Evolutionary conservation across 768 basidiomycete genomes (phyloP), one percentile per base, ranked within the genome.

Genomic region (Lyophyllum atratum): DNA sequence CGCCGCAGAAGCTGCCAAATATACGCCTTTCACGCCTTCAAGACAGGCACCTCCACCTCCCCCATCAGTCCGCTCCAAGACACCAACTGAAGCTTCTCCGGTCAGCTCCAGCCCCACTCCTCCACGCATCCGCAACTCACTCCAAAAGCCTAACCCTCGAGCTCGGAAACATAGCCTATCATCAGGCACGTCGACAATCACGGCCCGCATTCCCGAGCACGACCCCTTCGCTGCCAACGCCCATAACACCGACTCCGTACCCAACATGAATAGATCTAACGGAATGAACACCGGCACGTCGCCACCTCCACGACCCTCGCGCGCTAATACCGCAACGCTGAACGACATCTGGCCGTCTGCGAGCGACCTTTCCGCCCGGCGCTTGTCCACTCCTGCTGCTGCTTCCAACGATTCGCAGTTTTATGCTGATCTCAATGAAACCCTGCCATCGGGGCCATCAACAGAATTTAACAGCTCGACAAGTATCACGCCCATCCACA

Each of bases 291-390:
- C 77, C 59, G 69, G 74, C 46, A 66, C 80, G 2, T 73, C 84
- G 0, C 85, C 90, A 1, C 92, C 92, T 9, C 86, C 88, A 1
- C 83, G 92, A 43, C 92, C 92, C 0, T 92, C 90, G 45, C 83
- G 92, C 55, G 89, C 88, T 58, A 94, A 94, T 70, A 94, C 92
- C 4, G 89, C 87, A 31, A 92, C 80, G 53, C 79, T 93, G 48
- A 85, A 81, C 72, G 92, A 94, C 73, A 74, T 93, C 65, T 87
- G 87, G 69, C 75, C 84, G 22, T 66, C 70, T 8, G 74, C 76
- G 52, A 61, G 71, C 45, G 62, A 73, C 48, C 66, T 80, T 39
- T 72, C 80, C 5, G 64, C 76, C 21, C 83, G 81, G 47, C 81
- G 85, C 51, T 73, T 84, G 54, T 86, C 84, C 31, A 73, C 77